A percentile compares a stretch with the other conserved stretches of the same genome.
phyloP scores from a whole-genome alignment of 2,329 filamentous ascomycete species.

The Xylariaceae sp. region DNA sequence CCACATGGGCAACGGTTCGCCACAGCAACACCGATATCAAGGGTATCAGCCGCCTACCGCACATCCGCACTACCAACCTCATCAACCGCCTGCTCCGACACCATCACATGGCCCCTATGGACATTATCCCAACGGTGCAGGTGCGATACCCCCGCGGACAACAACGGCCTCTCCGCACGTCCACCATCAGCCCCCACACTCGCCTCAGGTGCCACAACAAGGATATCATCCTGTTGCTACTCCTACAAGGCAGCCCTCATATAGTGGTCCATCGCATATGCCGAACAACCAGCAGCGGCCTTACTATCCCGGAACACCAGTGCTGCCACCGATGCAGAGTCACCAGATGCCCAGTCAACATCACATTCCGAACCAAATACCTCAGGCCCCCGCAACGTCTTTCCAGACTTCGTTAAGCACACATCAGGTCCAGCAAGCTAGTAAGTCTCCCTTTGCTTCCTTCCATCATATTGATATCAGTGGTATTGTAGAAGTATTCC shows the following conservation, averaged over 20 bases:
- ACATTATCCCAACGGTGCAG: conserved; percentile 30
- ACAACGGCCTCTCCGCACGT: conserved; percentile 31
- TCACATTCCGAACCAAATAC: conserved; percentile 17
- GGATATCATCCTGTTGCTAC: conserved; percentile 27
- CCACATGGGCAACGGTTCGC: conserved; percentile 39
- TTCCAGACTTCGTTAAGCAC: conserved; percentile 32
- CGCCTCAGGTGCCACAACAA: conserved; percentile 29
- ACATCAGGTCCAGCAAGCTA: conserved; percentile 32
- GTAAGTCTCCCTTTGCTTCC: conserved; percentile 10
- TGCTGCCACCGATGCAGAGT: conserved; percentile 27
- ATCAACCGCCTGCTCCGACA: conserved; percentile 27
- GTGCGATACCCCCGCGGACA: conserved; percentile 26
- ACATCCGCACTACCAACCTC: conserved; percentile 27
- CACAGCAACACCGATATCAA: conserved; percentile 31
- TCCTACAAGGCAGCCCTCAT: conserved; percentile 28
- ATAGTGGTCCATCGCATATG: conserved; percentile 27
- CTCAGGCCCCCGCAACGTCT: conserved; percentile 11
- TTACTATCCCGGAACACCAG: conserved; percentile 25
- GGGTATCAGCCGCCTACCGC: conserved; percentile 27
- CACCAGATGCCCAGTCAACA: conserved; percentile 23
- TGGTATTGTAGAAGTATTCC: neutral
- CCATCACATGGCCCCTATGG: conserved; percentile 28
- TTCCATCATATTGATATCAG: neutral
- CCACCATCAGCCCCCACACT: conserved; percentile 28
- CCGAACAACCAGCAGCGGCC: conserved; percentile 24